A percentile compares a stretch with the other conserved stretches of the same genome.
Evolutionary conservation across 768 basidiomycete genomes (phyloP).

Genomic region (Paxillus ammoniavirescens): DNA sequence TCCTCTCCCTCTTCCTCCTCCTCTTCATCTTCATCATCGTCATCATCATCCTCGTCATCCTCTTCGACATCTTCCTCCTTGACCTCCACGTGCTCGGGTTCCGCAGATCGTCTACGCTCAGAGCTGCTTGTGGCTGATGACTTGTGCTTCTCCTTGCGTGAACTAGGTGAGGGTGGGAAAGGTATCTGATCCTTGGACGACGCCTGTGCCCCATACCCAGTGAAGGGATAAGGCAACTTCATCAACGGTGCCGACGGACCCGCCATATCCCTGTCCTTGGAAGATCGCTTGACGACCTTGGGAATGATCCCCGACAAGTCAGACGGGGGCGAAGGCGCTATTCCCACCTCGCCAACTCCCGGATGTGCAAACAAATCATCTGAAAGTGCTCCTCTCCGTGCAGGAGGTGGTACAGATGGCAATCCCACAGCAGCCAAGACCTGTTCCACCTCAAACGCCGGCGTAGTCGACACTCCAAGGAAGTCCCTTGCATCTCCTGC

Average conservation of each 20-base stretch:
- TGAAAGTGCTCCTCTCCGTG: constrained; percentile 56
- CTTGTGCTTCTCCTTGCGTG: constrained; percentile 37
- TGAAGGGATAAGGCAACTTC: constrained; percentile 70
- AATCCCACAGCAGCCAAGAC: constrained; percentile 58
- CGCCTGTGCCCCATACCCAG: constrained; percentile 55
- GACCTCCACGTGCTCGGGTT: constrained; percentile 27
- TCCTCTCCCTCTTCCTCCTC: constrained; percentile 39
- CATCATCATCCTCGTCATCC: constrained; percentile 23
- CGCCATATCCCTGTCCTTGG: constrained; percentile 44
- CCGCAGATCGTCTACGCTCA: constrained; percentile 31
- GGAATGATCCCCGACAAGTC: constrained; percentile 43
- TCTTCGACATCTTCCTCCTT: constrained; percentile 25
- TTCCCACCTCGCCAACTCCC: constrained; percentile 22
- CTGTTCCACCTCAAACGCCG: constrained; percentile 50
- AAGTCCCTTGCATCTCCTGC: constrained; percentile 17
- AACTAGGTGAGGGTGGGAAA: constrained; percentile 66
- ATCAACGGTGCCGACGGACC: constrained; percentile 44
- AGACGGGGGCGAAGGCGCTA: constrained; percentile 19
- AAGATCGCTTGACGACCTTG: constrained; percentile 43
- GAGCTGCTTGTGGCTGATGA: constrained; percentile 26
- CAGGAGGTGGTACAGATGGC: constrained; percentile 47
- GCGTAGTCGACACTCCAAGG: constrained; percentile 30
- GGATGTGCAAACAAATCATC: constrained; percentile 67
- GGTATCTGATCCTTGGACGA: constrained; percentile 67
- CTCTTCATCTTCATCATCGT: constrained; percentile 43